A percentile compares a stretch with the other conserved stretches of the same genome.
These are phyloP conservation scores for Lathyrus sativus DNA, from an alignment of 306 rosid species.

Conservation along the genomic window DNA sequence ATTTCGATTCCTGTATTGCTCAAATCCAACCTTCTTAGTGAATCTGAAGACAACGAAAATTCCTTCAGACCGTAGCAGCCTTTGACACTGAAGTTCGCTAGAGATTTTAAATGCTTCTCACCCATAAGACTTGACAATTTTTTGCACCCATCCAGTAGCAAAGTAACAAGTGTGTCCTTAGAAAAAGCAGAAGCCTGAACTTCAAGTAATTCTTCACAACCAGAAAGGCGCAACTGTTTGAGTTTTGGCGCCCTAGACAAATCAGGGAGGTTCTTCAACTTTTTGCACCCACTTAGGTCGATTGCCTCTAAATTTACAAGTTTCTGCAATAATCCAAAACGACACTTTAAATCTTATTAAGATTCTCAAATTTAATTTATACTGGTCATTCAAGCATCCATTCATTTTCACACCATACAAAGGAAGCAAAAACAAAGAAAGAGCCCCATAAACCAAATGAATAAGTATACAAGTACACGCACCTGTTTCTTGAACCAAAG, in stretches of 20 bases:
- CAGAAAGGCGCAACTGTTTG: neutral
- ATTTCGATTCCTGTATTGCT: neutral
- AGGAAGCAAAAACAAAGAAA: neutral
- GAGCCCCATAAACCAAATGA: too few species aligned
- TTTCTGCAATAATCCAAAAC: conserved; percentile 1
- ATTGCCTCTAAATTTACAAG: conserved; percentile 19
- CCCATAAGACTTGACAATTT: neutral
- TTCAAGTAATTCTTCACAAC: conserved; percentile 16
- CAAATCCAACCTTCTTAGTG: neutral
- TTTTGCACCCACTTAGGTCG: neutral
- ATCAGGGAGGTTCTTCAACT: conserved; percentile 13
- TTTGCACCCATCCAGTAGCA: neutral
- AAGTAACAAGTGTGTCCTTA: neutral
- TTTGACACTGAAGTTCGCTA: neutral
- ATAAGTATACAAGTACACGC: neutral
- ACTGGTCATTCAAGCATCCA: too few species aligned
- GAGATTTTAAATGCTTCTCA: conserved; percentile 9
- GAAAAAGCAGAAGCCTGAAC: conserved; percentile 8
- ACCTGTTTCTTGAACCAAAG: conserved; percentile 32
- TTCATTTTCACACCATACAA: too few species aligned
- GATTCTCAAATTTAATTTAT: too few species aligned
- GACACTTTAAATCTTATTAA: neutral
- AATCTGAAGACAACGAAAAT: neutral
- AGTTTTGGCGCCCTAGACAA: conserved; percentile 13
- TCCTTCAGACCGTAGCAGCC: conserved; percentile 24